Conservation (phyloP, 352 stramenopile genomes). For the Thraustochytrium sp. region DNA sequence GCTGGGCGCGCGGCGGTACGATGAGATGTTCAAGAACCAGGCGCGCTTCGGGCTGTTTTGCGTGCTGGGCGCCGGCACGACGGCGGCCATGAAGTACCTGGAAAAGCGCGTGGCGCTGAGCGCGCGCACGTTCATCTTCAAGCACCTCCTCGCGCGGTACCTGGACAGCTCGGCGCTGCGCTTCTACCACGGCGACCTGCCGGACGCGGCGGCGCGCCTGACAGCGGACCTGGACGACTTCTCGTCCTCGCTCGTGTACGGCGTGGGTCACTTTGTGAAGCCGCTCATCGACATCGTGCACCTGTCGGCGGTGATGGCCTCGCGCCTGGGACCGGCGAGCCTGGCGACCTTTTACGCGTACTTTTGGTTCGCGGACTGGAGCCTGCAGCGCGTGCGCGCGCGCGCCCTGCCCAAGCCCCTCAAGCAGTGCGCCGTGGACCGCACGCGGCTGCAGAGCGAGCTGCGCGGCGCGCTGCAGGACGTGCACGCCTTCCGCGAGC, state of each 20-base stretch:
- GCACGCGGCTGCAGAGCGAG: background rate
- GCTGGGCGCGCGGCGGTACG: background rate
- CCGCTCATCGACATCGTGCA: slow-evolving; percentile 34
- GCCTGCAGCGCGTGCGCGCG: background rate
- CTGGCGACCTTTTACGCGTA: slow-evolving; percentile 21
- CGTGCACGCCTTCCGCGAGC: background rate
- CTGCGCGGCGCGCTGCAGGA: background rate
- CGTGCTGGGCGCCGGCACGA: background rate
- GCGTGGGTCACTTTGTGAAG: slow-evolving; percentile 35
- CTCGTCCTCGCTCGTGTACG: background rate
- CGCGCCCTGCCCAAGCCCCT: slow-evolving; percentile 5
- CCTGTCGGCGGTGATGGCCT: slow-evolving; percentile 23
- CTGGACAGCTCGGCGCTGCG: background rate
- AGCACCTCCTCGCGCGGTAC: slow-evolving; percentile 21
- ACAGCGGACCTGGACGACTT: slow-evolving; percentile 26
- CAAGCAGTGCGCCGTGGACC: slow-evolving; percentile 6
- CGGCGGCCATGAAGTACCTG: slow-evolving; percentile 22
- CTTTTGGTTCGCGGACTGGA: slow-evolving; percentile 36
- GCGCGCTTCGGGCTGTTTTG: slow-evolving; percentile 13
- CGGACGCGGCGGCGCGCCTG: background rate
- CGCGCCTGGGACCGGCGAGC: background rate
- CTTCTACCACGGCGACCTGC: background rate
- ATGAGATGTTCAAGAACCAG: background rate
- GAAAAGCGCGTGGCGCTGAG: slow-evolving; percentile 8
- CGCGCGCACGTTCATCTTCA: background rate